phyloP scores from a whole-genome alignment of 2,329 filamentous ascomycete genomes.

The Metarhizium rileyi region DNA sequence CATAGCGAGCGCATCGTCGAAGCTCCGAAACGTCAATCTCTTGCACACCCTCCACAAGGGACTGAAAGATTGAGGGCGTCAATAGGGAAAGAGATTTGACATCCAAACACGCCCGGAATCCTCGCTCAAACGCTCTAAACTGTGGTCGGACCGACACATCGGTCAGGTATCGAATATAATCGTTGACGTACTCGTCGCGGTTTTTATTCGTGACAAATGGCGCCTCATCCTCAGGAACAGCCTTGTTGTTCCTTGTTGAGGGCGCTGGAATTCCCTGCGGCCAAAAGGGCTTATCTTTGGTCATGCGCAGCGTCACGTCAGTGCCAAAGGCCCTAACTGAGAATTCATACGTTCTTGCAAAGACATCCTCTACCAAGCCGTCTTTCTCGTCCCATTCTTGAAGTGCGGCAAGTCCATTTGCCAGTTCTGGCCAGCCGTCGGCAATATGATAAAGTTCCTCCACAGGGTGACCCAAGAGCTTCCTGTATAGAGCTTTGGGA shows the following conservation, averaged over 20 bases:
- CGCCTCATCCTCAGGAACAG: conserved; percentile 36
- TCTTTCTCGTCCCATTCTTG: conserved; percentile 67
- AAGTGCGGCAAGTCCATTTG: conserved; percentile 62
- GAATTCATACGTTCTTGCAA: conserved; percentile 80
- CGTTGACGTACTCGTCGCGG: conserved; percentile 65
- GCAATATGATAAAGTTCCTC: conserved; percentile 65
- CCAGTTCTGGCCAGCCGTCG: conserved; percentile 80
- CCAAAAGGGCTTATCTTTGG: conserved; percentile 32
- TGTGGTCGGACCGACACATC: conserved; percentile 69
- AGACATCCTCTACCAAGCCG: conserved; percentile 71
- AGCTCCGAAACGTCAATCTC: conserved; percentile 71
- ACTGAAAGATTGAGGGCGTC: conserved; percentile 59
- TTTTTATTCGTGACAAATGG: conserved; percentile 74
- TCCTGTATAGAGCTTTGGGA: conserved; percentile 73
- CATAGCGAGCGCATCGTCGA: conserved; percentile 63
- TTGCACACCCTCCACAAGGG: conserved; percentile 72
- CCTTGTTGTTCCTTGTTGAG: conserved; percentile 19
- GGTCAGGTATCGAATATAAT: conserved; percentile 79
- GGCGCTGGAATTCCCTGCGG: conserved; percentile 36
- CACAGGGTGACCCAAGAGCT: conserved; percentile 61
- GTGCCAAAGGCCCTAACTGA: conserved; percentile 52
- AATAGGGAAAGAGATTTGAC: conserved; percentile 63
- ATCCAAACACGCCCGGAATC: conserved; percentile 69
- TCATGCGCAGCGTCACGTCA: conserved; percentile 49
- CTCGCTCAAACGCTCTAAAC: conserved; percentile 68